Evolutionary conservation across 2,329 filamentous ascomycete species (phyloP), one percentile per base, ranked within the genome.

Genomic region (Ophiostoma sp.): DNA sequence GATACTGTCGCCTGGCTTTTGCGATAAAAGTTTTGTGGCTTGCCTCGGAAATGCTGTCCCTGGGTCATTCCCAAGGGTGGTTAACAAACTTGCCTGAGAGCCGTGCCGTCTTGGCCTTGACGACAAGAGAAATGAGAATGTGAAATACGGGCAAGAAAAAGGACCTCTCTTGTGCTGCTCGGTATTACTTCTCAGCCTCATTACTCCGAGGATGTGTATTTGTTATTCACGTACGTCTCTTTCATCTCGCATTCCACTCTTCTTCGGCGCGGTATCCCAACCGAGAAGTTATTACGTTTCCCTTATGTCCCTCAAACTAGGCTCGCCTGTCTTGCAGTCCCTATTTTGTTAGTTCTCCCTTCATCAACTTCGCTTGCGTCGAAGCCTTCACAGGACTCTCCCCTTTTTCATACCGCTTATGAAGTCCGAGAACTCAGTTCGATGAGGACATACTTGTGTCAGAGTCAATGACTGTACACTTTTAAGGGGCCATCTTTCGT

Each of bases 151-250:
- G 3, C 17, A 61, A 19, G 31, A n/a, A 61, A 36, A 36, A 36
- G 17, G 57, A 22, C 59, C 8, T 36, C 31, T 57, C 1, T 39
- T 11, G n/a, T 12, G 12, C n/a, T 12, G 2, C 59, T 63, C 33
- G 59, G 33, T n/a, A 63, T 39, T 63, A 39, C 33, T 39, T 39
- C 19, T 63, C 59, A 63, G 59, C 59, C 59, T 63, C 59, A 63
- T 39, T 63, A 39, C 59, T 3, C 33, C 19, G 33, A 22, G 17
- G 48, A 52, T 4, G 22, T 19, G 7, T 25, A 6, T 9, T n/a
- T 22, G 33, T 22, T n/a, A 9, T 36, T n/a, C 7, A 33, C 25
- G 11, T 12, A 15, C 55, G 25, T 31, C 12, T 57, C 15, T 31
- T 6, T 57, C 25, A 52, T 57, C 39, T 42, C 39, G 55, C 12